A percentile compares a stretch with the other conserved stretches of the same genome.
These are phyloP conservation scores for Akanthomyces dipterigenus DNA, from an alignment of 2,329 filamentous ascomycete genomes.

Conservation along the genomic window DNA sequence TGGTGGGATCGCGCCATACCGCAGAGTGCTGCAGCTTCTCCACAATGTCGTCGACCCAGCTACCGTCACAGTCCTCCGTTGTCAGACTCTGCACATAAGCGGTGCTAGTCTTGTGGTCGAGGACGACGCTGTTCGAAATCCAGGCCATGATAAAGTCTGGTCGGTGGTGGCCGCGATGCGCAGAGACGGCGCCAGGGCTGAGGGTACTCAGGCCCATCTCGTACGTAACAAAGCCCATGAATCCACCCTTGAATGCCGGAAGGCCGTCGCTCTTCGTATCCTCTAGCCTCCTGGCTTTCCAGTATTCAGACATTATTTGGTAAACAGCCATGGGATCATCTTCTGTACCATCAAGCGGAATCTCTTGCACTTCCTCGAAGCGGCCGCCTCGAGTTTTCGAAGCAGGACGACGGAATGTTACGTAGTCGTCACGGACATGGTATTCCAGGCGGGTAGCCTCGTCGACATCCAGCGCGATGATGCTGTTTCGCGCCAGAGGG, in stretches of 20 bases:
- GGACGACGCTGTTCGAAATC: constrained; percentile 68
- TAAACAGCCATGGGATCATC: constrained; percentile 35
- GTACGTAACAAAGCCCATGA: constrained; percentile 80
- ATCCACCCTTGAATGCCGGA: constrained; percentile 68
- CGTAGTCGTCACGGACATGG: constrained; percentile 39
- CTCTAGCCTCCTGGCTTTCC: constrained; percentile 23
- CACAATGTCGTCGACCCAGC: constrained; percentile 26
- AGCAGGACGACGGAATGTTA: constrained; percentile 22
- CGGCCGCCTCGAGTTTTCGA: not conserved
- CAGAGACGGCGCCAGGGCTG: constrained; percentile 22
- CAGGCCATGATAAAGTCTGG: constrained; percentile 73
- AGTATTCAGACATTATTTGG: constrained; percentile 44
- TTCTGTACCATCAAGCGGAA: constrained; percentile 20
- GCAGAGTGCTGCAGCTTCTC: constrained; percentile 26
- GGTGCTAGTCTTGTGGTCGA: constrained; percentile 60
- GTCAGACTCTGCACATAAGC: constrained; percentile 54
- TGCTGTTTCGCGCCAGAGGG: constrained; percentile 54
- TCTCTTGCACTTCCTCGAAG: constrained; percentile 22
- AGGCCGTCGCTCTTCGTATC: constrained; percentile 14
- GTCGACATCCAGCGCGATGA: constrained; percentile 61
- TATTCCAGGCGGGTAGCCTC: constrained; percentile 53
- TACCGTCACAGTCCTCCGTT: constrained; percentile 20
- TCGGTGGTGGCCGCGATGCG: constrained; percentile 31
- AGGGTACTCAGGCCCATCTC: constrained; percentile 60
- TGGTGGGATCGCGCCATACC: constrained; percentile 24